Evolutionary conservation across 106 monocot genomes (phyloP).

Genomic region (Gastrodia elata): DNA sequence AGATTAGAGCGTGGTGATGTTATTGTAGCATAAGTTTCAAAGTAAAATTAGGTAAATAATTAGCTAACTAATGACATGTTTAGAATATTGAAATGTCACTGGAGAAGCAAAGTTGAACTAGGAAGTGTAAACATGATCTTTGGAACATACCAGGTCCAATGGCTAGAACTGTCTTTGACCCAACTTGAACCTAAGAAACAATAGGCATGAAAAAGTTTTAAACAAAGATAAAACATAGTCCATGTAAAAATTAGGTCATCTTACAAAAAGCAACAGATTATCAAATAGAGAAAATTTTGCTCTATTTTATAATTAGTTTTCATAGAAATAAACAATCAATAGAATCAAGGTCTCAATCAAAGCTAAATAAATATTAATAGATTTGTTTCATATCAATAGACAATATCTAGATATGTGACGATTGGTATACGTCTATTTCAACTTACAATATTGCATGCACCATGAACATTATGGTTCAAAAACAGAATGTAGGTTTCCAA

Average conservation of each 20-base stretch:
- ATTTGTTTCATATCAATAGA: neutral
- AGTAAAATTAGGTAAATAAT: neutral
- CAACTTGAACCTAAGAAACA: conserved; percentile 60
- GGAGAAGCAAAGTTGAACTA: neutral
- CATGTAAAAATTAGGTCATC: neutral
- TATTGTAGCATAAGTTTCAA: neutral
- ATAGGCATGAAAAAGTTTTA: neutral
- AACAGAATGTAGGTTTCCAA: neutral
- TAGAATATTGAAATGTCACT: neutral
- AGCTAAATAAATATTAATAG: neutral
- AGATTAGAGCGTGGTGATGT: too few relatives aligned
- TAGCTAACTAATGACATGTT: neutral
- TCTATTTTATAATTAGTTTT: neutral
- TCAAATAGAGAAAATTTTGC: neutral
- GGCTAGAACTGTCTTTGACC: conserved; percentile 94
- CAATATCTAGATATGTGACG: neutral
- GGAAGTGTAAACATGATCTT: neutral
- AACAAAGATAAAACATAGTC: neutral
- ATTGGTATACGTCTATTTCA: neutral
- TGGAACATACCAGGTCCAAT: conserved; percentile 80
- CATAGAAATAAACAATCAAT: neutral
- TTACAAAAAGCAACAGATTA: neutral
- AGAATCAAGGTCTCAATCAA: neutral
- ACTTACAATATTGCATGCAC: too few relatives aligned
- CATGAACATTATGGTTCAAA: neutral